Conservation (phyloP, 129 eudicot species). For the Helianthus annuus region DNA sequence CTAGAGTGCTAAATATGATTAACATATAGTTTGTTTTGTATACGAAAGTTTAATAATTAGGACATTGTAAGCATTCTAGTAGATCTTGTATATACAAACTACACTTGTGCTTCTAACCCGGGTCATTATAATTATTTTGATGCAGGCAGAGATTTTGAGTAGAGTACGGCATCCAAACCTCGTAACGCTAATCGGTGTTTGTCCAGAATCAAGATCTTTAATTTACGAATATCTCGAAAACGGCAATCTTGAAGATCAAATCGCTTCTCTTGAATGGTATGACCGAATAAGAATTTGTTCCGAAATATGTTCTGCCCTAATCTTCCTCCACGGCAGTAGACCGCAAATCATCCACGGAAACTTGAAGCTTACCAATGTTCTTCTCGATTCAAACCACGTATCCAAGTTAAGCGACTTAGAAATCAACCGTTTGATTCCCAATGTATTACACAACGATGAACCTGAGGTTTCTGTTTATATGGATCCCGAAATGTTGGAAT, state of each 20-base stretch:
- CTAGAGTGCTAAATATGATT: not conserved
- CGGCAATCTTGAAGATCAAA: constrained; percentile 72
- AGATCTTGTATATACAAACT: constrained; percentile 9
- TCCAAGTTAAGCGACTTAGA: constrained; percentile 70
- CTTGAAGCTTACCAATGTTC: constrained; percentile 56
- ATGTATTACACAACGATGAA: not conserved
- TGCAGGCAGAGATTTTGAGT: constrained; percentile 64
- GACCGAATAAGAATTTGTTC: constrained; percentile 60
- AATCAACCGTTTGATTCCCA: constrained; percentile 31
- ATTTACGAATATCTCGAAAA: constrained; percentile 75
- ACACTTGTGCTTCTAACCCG: constrained; percentile 18
- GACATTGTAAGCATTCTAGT: not conserved
- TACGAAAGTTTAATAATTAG: not conserved
- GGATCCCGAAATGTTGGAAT: constrained; percentile 58
- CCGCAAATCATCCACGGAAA: constrained; percentile 69
- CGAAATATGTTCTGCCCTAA: constrained; percentile 69
- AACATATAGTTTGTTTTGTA: not conserved
- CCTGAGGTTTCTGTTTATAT: constrained; percentile 34
- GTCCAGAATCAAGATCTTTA: constrained; percentile 72
- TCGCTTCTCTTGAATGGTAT: constrained; percentile 66
- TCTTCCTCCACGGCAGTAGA: constrained; percentile 64
- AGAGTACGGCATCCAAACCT: constrained; percentile 91
- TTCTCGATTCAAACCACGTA: constrained; percentile 68
- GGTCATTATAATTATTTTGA: constrained; percentile 23
- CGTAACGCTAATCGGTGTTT: constrained; percentile 67